Evolutionary conservation across 352 stramenopile species (phyloP), one percentile per base, ranked within the genome.

Genomic region (Pythium aquatile): DNA sequence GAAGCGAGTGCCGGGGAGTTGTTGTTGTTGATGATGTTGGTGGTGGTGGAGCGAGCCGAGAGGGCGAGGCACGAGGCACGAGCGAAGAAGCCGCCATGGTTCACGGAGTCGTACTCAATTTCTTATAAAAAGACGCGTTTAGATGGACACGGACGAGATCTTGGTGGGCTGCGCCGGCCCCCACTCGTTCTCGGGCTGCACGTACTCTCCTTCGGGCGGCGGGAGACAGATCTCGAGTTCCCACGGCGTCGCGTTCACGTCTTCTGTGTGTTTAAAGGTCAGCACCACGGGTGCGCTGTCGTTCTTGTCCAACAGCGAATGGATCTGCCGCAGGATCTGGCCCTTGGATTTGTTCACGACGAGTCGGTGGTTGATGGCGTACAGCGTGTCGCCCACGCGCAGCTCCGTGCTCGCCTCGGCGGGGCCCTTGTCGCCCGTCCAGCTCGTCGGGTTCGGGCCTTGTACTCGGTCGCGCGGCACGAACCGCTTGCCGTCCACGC

Each of bases 311-410:
- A 90, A 66, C 58, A 90, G 70, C 60, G 82, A 77, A 66, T 85
- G 81, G 55, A 95, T 89, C 66, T 93, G 81, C 68, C 84, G 77
- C 53, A 95, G 71, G 57, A 95, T 83, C 60, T 95, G 86, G 14
- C 84, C 81, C 68, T 85, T 88, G 51, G 83, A 90, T 70, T 93
- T 93, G 75, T 95, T 95, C 62, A 92, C 83, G 14, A 95, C 83
- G n/a, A 92, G 79, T 62, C 81, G 76, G 59, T 93, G 82, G 74
- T 95, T 95, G 61, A 95, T 88, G 39, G 86, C 83, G 68, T 95
- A 93, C 40, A 95, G 76, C 48, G 81, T 88, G 68, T 95, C 86
- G 24, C 86, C 84, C 5, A 85, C 71, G 55, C 86, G 84, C n/a
- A 95, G 74, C 5, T 78, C 84, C 42, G 77, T 77, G 56, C 83